Percentiles rank a stretch among this genome's conserved stretches.
Evolutionary conservation across 441 rosid genomes (phyloP).

Genomic region (Geranium incanum): DNA sequence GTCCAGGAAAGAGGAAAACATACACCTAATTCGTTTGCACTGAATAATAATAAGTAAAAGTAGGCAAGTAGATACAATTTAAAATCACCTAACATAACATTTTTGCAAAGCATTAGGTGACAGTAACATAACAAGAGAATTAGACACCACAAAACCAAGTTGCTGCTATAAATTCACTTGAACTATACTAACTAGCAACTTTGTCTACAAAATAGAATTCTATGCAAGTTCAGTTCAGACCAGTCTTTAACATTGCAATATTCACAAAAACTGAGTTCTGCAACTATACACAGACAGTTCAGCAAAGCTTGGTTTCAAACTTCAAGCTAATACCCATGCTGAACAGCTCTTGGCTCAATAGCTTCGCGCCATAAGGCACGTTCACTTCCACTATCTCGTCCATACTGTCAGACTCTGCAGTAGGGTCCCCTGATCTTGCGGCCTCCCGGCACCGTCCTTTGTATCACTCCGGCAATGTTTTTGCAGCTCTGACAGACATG

Average conservation of each 20-base stretch:
- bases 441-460: slow-evolving; percentile 43
- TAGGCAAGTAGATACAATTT: too few species aligned
- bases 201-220: too few species aligned
- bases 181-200: too few species aligned
- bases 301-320: slow-evolving; percentile 56
- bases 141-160: too few species aligned
- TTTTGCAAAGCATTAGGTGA: too few species aligned
- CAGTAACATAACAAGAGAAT: too few species aligned
- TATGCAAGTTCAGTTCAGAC: background rate
- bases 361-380: slow-evolving; percentile 84
- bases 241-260: background rate
- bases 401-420: slow-evolving; percentile 43
- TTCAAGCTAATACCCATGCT: slow-evolving; percentile 79
- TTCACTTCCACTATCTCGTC: slow-evolving; percentile 58
- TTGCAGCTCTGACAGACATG: slow-evolving; percentile 60
- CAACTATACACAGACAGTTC: slow-evolving; percentile 2
- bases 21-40: too few species aligned
- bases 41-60: too few species aligned
- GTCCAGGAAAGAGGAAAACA: too few species aligned
- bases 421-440: slow-evolving; percentile 67
- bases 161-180: too few species aligned
- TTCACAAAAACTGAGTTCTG: background rate
- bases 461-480: slow-evolving; percentile 54
- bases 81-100: too few species aligned
- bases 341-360: slow-evolving; percentile 77